phyloP scores from a whole-genome alignment of 148 eudicot species.

The Camellia sinensis region DNA sequence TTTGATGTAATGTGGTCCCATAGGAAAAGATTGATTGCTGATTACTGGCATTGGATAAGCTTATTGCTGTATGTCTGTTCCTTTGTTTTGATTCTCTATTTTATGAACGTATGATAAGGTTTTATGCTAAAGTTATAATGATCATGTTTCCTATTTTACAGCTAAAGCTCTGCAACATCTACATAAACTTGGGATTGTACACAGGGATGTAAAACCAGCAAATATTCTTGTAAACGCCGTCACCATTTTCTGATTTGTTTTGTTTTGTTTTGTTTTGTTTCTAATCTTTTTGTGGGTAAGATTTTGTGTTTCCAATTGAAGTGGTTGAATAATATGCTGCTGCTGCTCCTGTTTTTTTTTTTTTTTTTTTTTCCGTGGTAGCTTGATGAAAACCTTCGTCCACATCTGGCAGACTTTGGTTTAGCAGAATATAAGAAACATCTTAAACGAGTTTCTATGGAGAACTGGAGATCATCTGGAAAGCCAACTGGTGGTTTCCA shows the following conservation, averaged over 20 bases:
- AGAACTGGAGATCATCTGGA: conserved; percentile 88
- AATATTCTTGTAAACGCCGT: conserved; percentile 81
- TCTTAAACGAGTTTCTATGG: conserved; percentile 54
- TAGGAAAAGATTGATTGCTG: background rate
- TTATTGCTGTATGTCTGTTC: background rate
- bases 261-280: conserved; percentile 11
- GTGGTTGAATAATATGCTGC: background rate
- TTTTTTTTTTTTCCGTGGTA: conserved; percentile 37
- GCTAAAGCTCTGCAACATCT: conserved; percentile 84
- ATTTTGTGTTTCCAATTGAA: conserved; percentile 6
- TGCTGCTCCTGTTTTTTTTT: background rate
- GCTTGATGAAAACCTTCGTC: conserved; percentile 61
- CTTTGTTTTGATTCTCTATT: conserved; percentile 5
- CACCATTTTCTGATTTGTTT: conserved; percentile 5
- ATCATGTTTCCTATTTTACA: conserved; percentile 37
- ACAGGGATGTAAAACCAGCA: conserved; percentile 95
- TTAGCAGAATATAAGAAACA: conserved; percentile 78
- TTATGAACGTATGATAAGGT: background rate
- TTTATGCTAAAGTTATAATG: conserved; percentile 7
- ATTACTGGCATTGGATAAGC: background rate
- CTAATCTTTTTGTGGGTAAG: background rate
- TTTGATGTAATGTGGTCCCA: too few relatives aligned
- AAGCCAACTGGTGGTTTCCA: conserved; percentile 99
- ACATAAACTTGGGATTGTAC: conserved; percentile 81
- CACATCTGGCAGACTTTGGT: conserved; percentile 92